phyloP scores from a whole-genome alignment of 2,329 filamentous ascomycete genomes.

The Orbilia quercus region DNA sequence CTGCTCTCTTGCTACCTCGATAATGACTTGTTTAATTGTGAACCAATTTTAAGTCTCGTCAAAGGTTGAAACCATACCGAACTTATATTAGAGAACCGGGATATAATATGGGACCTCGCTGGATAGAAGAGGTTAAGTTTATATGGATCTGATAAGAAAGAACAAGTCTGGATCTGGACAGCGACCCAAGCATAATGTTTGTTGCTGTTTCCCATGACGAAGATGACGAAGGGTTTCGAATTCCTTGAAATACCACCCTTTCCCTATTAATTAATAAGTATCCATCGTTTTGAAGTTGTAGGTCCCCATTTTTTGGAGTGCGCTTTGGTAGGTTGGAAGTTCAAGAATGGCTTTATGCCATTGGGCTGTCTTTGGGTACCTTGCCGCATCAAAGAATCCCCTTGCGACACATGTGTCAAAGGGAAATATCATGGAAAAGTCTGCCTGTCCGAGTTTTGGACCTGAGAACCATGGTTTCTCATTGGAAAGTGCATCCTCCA shows the following conservation, averaged over 20 bases:
- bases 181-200: too few species aligned
- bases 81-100: too few species aligned
- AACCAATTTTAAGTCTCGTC: too few species aligned
- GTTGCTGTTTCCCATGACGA: too few species aligned
- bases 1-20: too few species aligned
- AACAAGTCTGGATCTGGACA: too few species aligned
- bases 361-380: conserved; percentile 37
- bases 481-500: conserved; percentile 44
- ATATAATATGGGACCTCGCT: too few species aligned
- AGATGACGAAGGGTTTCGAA: too few species aligned
- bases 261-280: neutral
- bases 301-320: conserved; percentile 27
- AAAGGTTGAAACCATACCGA: too few species aligned
- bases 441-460: conserved; percentile 38
- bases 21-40: too few species aligned
- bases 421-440: conserved; percentile 47
- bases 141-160: too few species aligned
- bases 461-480: conserved; percentile 49
- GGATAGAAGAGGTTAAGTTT: too few species aligned
- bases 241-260: neutral
- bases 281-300: conserved; percentile 34
- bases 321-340: conserved; percentile 30
- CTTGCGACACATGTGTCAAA: conserved; percentile 40
- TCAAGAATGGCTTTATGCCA: conserved; percentile 36
- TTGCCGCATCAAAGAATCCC: conserved; percentile 35